These are phyloP conservation scores for Alternaria ventricosa DNA, from an alignment of 2,329 filamentous ascomycete species.

Conservation along the genomic window DNA sequence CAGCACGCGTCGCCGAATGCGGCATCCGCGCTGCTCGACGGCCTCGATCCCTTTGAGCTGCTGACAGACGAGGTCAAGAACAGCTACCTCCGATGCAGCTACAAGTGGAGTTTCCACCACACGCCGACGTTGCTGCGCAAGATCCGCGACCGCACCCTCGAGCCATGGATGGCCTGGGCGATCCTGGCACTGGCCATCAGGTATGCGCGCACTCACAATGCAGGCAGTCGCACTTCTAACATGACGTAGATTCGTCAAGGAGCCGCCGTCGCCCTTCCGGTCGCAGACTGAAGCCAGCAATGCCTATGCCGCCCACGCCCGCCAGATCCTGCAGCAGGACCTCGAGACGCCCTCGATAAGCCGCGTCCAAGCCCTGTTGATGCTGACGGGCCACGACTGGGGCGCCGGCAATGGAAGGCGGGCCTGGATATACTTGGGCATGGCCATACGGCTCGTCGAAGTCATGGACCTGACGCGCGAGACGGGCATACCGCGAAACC, in stretches of 20 bases:
- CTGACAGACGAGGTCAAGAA: constrained; percentile 53
- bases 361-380: constrained; percentile 50
- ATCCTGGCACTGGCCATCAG: constrained; percentile 50
- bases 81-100: constrained; percentile 49
- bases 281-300: constrained; percentile 51
- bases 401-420: constrained; percentile 52
- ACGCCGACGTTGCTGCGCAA: constrained; percentile 48
- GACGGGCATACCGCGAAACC: constrained; percentile 37
- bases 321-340: constrained; percentile 49
- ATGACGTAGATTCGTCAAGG: constrained; percentile 43
- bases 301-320: constrained; percentile 50
- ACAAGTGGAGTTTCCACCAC: constrained; percentile 54
- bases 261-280: constrained; percentile 44
- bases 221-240: neutral
- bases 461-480: constrained; percentile 51
- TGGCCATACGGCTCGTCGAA: constrained; percentile 51
- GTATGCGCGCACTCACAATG: constrained; percentile 21
- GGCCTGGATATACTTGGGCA: constrained; percentile 52
- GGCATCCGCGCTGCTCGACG: constrained; percentile 39
- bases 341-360: constrained; percentile 50
- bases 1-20: constrained; percentile 28
- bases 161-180: constrained; percentile 51
- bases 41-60: constrained; percentile 47
- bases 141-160: constrained; percentile 48
- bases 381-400: constrained; percentile 57